Evolutionary conservation across 2,329 filamentous ascomycete genomes (phyloP).

Genomic region (Neofusicoccum umdonicola): DNA sequence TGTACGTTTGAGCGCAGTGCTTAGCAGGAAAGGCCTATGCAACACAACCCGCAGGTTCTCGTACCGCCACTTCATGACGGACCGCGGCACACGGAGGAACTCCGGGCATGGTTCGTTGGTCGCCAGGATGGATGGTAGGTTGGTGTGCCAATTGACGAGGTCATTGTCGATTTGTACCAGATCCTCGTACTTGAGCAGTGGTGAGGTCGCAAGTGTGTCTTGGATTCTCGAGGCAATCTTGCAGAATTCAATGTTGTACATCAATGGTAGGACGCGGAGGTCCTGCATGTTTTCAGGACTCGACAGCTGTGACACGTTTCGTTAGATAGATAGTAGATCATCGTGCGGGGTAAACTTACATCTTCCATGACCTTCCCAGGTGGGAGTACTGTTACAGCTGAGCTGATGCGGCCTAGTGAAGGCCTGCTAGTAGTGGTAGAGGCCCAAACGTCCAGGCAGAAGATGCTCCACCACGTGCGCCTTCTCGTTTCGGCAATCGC

Average conservation of each 20-base stretch:
- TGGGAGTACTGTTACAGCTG: slow-evolving; percentile 38
- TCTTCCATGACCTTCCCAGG: slow-evolving; percentile 34
- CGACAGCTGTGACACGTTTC: slow-evolving; percentile 29
- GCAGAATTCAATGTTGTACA: slow-evolving; percentile 77
- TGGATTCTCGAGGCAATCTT: slow-evolving; percentile 76
- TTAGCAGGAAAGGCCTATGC: slow-evolving; percentile 69
- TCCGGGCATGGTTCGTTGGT: slow-evolving; percentile 64
- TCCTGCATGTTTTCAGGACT: slow-evolving; percentile 54
- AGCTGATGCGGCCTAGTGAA: slow-evolving; percentile 37
- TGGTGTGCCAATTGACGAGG: slow-evolving; percentile 69
- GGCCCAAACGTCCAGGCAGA: slow-evolving; percentile 45
- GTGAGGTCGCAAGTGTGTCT: slow-evolving; percentile 68
- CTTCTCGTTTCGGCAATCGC: slow-evolving; percentile 36
- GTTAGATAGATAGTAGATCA: not conserved
- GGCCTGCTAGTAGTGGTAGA: slow-evolving; percentile 45
- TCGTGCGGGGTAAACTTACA: slow-evolving; percentile 24
- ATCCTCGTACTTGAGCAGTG: slow-evolving; percentile 65
- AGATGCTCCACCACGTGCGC: slow-evolving; percentile 46
- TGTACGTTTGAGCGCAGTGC: slow-evolving; percentile 55
- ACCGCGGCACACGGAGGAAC: slow-evolving; percentile 66
- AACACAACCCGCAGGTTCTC: slow-evolving; percentile 75
- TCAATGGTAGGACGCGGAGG: slow-evolving; percentile 59
- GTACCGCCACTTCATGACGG: slow-evolving; percentile 80
- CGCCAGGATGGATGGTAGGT: slow-evolving; percentile 55
- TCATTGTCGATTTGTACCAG: slow-evolving; percentile 65